Percentiles rank a stretch among this genome's conserved stretches.
These are phyloP conservation scores for Mycena capillaripes DNA, from an alignment of 768 basidiomycete genomes.

Conservation along the genomic window DNA sequence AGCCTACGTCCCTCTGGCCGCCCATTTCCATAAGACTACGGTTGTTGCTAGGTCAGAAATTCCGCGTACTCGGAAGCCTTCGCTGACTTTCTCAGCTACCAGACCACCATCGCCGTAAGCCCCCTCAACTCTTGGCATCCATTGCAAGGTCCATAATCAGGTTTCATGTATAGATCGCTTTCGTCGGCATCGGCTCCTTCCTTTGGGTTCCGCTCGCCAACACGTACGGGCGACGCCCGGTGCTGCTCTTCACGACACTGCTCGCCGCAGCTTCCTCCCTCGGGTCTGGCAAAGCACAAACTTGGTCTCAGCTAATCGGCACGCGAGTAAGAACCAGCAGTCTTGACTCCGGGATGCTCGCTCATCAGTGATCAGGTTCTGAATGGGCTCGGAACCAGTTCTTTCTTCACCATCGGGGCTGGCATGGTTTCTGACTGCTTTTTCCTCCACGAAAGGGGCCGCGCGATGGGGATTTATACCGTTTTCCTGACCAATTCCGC, in stretches of 20 bases:
- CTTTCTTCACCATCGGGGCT: conserved; percentile 38
- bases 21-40: conserved; percentile 39
- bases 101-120: conserved; percentile 34
- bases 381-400: conserved; percentile 36
- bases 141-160: neutral
- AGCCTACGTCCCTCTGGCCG: conserved; percentile 41
- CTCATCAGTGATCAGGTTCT: conserved; percentile 26
- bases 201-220: conserved; percentile 40
- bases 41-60: conserved; percentile 36
- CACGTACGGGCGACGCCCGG: conserved; percentile 39
- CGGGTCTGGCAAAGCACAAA: conserved; percentile 36
- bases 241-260: conserved; percentile 38
- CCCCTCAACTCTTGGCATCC: neutral
- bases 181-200: conserved; percentile 37
- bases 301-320: conserved; percentile 39
- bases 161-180: conserved; percentile 30
- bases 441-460: conserved; percentile 40
- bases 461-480: conserved; percentile 37
- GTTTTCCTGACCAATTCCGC: conserved; percentile 37
- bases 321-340: conserved; percentile 23
- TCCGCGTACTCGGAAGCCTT: neutral
- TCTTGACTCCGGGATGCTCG: neutral
- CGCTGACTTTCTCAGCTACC: conserved; percentile 25
- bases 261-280: conserved; percentile 38
- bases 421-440: conserved; percentile 38